Conservation (phyloP, 2,329 filamentous ascomycete genomes). For the Whalleya microplaca region DNA sequence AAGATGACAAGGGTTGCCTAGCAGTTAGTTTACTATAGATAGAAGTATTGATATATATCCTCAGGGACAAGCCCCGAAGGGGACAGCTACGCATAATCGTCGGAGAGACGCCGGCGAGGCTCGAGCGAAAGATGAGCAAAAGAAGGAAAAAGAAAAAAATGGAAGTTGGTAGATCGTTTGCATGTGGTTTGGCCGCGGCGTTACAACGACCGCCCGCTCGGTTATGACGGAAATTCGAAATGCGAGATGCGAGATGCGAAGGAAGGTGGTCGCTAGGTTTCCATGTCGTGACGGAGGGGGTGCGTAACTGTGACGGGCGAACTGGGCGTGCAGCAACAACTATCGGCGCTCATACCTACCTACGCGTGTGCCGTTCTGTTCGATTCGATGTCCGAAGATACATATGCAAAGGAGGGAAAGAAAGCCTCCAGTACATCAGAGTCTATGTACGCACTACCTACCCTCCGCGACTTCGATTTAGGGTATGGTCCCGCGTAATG, state of each 20-base stretch:
- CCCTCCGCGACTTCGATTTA: conserved; percentile 4
- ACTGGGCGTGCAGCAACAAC: neutral
- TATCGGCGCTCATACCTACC: neutral
- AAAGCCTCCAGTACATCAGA: too few species aligned
- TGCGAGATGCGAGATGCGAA: neutral
- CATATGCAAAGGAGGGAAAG: neutral
- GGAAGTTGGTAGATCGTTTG: neutral
- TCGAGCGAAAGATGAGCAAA: neutral
- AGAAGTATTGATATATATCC: too few species aligned
- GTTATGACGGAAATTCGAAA: neutral
- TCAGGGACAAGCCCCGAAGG: too few species aligned
- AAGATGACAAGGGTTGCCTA: neutral
- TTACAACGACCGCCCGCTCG: neutral
- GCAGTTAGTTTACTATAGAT: neutral
- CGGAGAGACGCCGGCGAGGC: neutral
- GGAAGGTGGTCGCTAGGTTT: neutral
- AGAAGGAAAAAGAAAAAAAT: neutral
- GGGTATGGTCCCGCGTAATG: neutral
- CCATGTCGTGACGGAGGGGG: conserved; percentile 10
- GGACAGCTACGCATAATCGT: neutral
- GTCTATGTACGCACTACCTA: too few species aligned
- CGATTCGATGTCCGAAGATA: neutral
- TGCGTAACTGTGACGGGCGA: conserved; percentile 18
- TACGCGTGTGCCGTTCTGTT: neutral
- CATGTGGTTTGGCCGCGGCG: neutral